phyloP scores from a whole-genome alignment of 371 early-diverging fungal species.

The Mucor piriformis region DNA sequence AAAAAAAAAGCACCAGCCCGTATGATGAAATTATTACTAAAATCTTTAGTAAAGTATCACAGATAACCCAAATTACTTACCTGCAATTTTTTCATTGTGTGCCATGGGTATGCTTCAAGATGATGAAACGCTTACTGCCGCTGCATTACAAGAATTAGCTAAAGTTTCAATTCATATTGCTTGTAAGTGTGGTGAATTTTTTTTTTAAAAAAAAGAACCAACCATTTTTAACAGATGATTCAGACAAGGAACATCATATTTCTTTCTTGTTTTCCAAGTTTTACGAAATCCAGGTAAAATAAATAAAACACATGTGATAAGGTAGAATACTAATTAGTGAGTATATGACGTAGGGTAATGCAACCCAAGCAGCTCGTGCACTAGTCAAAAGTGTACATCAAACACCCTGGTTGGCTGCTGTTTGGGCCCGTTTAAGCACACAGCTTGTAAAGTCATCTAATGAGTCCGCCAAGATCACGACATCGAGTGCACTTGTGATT shows the following conservation, averaged over 20 bases:
- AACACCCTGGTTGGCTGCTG: slow-evolving; percentile 38
- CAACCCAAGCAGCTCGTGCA: slow-evolving; percentile 29
- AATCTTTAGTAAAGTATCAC: slow-evolving; percentile 45
- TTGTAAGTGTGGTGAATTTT: slow-evolving; percentile 45
- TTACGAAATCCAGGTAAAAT: slow-evolving; percentile 38
- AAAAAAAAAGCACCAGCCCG: slow-evolving; percentile 30
- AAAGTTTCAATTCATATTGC: slow-evolving; percentile 57
- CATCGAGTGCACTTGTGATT: slow-evolving; percentile 32
- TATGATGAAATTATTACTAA: slow-evolving; percentile 24
- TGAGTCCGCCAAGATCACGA: slow-evolving; percentile 21
- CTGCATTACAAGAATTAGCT: slow-evolving; percentile 74
- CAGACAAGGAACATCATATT: slow-evolving; percentile 41
- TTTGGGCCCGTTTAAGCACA: slow-evolving; percentile 42
- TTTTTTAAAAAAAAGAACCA: background rate
- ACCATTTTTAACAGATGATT: slow-evolving; percentile 24
- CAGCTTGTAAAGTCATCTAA: slow-evolving; percentile 21
- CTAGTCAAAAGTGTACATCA: slow-evolving; percentile 43
- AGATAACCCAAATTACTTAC: slow-evolving; percentile 57
- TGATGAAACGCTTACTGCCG: slow-evolving; percentile 75
- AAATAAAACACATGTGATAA: slow-evolving; percentile 2
- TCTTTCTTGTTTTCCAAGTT: slow-evolving; percentile 41
- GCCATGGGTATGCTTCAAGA: slow-evolving; percentile 78
- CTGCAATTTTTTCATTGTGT: slow-evolving; percentile 75
- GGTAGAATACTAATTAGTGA: background rate
- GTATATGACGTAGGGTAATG: slow-evolving; percentile 29